Conservation (phyloP, 2,329 filamentous ascomycete genomes). For the Fonsecaea multimorphosa region DNA sequence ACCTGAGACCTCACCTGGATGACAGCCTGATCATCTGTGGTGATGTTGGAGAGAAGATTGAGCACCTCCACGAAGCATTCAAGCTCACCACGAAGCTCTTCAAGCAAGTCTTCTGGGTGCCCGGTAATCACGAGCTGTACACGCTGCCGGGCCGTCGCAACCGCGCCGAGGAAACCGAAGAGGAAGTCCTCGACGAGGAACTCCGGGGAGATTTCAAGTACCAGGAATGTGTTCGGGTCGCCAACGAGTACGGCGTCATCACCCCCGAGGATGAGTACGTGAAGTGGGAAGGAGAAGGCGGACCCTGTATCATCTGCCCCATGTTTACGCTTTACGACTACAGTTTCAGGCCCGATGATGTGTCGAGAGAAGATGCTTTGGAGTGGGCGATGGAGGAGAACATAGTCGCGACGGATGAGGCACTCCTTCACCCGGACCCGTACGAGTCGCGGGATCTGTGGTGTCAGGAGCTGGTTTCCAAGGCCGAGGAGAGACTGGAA, state of each 20-base stretch:
- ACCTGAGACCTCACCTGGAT: conserved; percentile 34
- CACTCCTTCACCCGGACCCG: conserved; percentile 38
- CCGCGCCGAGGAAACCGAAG: conserved; percentile 12
- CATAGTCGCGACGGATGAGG: conserved; percentile 38
- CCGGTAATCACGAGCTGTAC: conserved; percentile 66
- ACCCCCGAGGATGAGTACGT: conserved; percentile 64
- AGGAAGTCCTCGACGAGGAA: conserved; percentile 38
- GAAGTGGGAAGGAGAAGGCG: conserved; percentile 60
- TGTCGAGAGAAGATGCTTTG: conserved; percentile 55
- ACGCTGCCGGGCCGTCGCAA: conserved; percentile 48
- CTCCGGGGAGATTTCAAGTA: conserved; percentile 61
- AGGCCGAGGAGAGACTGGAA: conserved; percentile 33
- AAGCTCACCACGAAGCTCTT: conserved; percentile 37
- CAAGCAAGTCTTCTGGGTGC: conserved; percentile 54
- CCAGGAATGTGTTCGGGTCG: conserved; percentile 60
- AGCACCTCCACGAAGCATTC: conserved; percentile 38
- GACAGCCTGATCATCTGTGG: conserved; percentile 40
- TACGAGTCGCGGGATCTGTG: conserved; percentile 36
- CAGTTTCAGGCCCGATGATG: conserved; percentile 59
- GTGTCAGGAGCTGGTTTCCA: conserved; percentile 34
- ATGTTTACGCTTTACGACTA: conserved; percentile 68
- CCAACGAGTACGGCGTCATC: conserved; percentile 58
- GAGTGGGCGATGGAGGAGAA: conserved; percentile 39
- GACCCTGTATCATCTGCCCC: conserved; percentile 58
- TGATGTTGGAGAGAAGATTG: conserved; percentile 39